phyloP scores from a whole-genome alignment of 345 rosid genomes.

The Combretum micranthum region DNA sequence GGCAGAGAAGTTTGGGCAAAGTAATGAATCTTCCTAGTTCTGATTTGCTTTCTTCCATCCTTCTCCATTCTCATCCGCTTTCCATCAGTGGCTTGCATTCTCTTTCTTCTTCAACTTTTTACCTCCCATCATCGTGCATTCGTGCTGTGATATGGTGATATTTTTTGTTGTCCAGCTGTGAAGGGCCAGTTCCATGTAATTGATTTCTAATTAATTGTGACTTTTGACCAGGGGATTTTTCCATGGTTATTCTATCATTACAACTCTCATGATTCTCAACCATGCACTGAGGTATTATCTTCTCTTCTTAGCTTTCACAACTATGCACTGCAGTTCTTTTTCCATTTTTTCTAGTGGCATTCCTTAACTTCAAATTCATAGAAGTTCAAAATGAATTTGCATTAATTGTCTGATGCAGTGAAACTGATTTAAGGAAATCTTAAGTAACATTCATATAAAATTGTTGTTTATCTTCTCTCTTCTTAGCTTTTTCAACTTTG shows the following conservation, averaged over 20 bases:
- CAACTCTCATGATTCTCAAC: constrained; percentile 86
- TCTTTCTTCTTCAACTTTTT: too few relatives aligned
- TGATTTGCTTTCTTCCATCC: not conserved
- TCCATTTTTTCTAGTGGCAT: constrained; percentile 1
- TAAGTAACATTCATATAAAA: too few relatives aligned
- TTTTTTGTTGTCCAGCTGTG: too few relatives aligned
- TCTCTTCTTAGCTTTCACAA: constrained; percentile 12
- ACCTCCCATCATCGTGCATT: too few relatives aligned
- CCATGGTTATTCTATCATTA: constrained; percentile 84
- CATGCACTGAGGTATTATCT: constrained; percentile 81
- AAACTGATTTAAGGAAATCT: too few relatives aligned
- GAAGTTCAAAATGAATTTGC: constrained; percentile 15
- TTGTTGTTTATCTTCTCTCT: too few relatives aligned
- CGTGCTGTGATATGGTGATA: too few relatives aligned
- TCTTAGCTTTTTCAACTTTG: too few relatives aligned
- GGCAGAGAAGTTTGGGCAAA: constrained; percentile 78
- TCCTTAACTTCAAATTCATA: too few relatives aligned
- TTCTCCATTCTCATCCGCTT: too few relatives aligned
- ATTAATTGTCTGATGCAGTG: too few relatives aligned
- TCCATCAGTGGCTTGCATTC: too few relatives aligned
- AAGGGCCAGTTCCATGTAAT: not conserved
- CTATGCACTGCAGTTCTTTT: constrained; percentile 11
- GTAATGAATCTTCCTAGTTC: constrained; percentile 32
- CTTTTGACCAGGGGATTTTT: constrained; percentile 74
- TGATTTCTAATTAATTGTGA: not conserved